A percentile compares a stretch with the other conserved stretches of the same genome.
Evolutionary conservation across 352 stramenopile genomes (phyloP).

Genomic region (Phytophthora hibernalis): DNA sequence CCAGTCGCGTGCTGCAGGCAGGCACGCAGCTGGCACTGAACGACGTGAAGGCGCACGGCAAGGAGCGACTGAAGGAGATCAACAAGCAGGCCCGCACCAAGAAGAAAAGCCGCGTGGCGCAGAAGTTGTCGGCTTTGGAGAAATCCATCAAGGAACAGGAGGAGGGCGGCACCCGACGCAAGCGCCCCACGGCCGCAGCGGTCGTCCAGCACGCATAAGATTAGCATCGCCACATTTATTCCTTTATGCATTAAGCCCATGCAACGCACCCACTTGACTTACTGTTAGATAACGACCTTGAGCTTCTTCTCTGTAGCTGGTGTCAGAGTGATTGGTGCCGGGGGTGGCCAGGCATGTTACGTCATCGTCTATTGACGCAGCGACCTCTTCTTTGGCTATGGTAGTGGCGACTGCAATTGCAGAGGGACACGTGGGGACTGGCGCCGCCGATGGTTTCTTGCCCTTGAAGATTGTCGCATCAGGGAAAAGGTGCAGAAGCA

Average conservation of each 20-base stretch:
- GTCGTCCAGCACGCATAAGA: constrained; percentile 41
- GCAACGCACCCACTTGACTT: constrained; percentile 13
- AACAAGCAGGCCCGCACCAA: constrained; percentile 84
- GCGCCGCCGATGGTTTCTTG: constrained; percentile 28
- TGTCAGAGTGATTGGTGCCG: neutral
- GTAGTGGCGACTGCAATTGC: constrained; percentile 32
- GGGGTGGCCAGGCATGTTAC: constrained; percentile 8
- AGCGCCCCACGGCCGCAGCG: constrained; percentile 53
- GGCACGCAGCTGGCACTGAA: constrained; percentile 63
- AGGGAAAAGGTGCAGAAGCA: constrained; percentile 81
- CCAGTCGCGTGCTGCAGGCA: constrained; percentile 78
- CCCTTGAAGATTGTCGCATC: constrained; percentile 61
- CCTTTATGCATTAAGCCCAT: constrained; percentile 6
- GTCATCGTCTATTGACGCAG: constrained; percentile 37
- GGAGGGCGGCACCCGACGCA: constrained; percentile 55
- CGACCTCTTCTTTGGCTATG: constrained; percentile 20
- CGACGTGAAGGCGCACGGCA: constrained; percentile 77
- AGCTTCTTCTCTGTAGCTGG: constrained; percentile 18
- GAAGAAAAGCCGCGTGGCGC: constrained; percentile 87
- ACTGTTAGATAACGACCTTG: constrained; percentile 29
- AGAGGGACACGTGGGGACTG: constrained; percentile 15
- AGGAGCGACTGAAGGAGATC: constrained; percentile 88
- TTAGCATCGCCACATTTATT: constrained; percentile 24
- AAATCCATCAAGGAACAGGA: constrained; percentile 83
- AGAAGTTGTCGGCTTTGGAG: constrained; percentile 83